These are phyloP conservation scores for Pulveroboletus frians DNA, from an alignment of 768 basidiomycete genomes.

Conservation along the genomic window DNA sequence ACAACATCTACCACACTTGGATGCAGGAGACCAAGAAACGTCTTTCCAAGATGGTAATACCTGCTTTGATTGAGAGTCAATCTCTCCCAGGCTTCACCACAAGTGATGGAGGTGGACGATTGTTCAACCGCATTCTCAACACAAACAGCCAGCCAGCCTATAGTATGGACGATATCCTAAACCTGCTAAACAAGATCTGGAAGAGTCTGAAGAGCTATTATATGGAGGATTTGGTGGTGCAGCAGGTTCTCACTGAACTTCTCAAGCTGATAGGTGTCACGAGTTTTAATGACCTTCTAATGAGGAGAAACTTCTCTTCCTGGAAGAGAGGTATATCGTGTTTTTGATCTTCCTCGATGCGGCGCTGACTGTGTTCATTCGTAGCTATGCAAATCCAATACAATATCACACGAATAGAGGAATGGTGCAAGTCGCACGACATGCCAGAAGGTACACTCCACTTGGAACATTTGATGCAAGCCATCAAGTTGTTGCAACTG, in stretches of 20 bases:
- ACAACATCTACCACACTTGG: slow-evolving; percentile 99
- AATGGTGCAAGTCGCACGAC: slow-evolving; percentile 99
- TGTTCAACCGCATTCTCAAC: slow-evolving; percentile 91
- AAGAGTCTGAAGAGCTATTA: slow-evolving; percentile 98
- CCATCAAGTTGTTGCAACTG: slow-evolving; percentile 93
- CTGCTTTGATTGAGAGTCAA: slow-evolving; percentile 97
- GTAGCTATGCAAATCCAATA: slow-evolving; percentile 99
- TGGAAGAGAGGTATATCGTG: slow-evolving; percentile 89
- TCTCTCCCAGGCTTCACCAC: slow-evolving; percentile 97
- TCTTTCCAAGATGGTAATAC: slow-evolving; percentile 95
- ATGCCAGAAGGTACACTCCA: slow-evolving; percentile 99
- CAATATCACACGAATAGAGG: slow-evolving; percentile 94
- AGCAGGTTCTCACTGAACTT: slow-evolving; percentile 91
- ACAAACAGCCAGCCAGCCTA: slow-evolving; percentile 84
- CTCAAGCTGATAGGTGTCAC: slow-evolving; percentile 94
- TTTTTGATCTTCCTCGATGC: not conserved
- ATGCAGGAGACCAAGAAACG: slow-evolving; percentile 98
- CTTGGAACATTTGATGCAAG: slow-evolving; percentile 98
- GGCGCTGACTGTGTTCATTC: slow-evolving; percentile 1
- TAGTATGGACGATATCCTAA: slow-evolving; percentile 97
- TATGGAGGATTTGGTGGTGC: slow-evolving; percentile 94
- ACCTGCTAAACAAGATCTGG: slow-evolving; percentile 96
- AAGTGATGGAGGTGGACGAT: slow-evolving; percentile 84
- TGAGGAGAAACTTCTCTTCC: slow-evolving; percentile 98
- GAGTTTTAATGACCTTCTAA: slow-evolving; percentile 96